phyloP scores from a whole-genome alignment of 352 stramenopile genomes.

The Globisporangium middletonii region DNA sequence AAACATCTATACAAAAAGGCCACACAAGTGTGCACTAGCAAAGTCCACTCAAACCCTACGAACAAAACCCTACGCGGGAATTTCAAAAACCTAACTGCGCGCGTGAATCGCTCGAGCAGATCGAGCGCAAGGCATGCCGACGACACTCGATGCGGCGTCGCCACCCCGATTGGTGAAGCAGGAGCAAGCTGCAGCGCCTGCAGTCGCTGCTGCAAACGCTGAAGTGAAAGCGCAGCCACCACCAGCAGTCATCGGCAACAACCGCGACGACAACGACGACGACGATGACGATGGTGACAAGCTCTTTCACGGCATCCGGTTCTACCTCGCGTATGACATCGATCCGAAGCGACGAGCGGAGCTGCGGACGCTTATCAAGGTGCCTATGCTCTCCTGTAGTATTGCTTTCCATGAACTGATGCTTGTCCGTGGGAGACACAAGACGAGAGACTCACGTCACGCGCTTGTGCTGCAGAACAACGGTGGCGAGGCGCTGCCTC shows the following conservation, averaged over 20 bases:
- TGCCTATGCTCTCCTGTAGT: neutral
- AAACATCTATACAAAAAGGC: no score
- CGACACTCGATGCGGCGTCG: no score
- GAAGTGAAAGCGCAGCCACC: neutral
- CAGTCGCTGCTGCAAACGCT: neutral
- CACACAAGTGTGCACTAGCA: no score
- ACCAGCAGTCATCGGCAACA: neutral
- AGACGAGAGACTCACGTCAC: neutral
- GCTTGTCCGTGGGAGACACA: neutral
- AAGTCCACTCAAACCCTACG: no score
- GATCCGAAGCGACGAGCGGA: neutral
- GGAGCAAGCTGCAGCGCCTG: neutral
- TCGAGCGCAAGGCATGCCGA: no score
- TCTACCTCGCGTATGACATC: conserved; percentile 9
- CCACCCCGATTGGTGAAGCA: no score
- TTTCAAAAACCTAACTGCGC: no score
- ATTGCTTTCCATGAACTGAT: neutral
- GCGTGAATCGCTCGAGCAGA: no score
- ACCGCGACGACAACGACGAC: neutral
- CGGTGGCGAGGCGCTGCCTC: conserved; percentile 23
- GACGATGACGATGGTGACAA: neutral
- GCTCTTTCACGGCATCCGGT: conserved; percentile 6
- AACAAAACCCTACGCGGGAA: no score
- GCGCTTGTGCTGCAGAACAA: conserved; percentile 12
- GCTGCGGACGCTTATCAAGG: conserved; percentile 9